Evolutionary conservation across 2,329 filamentous ascomycete species (phyloP).

Genomic region (Cladosporium sp.): DNA sequence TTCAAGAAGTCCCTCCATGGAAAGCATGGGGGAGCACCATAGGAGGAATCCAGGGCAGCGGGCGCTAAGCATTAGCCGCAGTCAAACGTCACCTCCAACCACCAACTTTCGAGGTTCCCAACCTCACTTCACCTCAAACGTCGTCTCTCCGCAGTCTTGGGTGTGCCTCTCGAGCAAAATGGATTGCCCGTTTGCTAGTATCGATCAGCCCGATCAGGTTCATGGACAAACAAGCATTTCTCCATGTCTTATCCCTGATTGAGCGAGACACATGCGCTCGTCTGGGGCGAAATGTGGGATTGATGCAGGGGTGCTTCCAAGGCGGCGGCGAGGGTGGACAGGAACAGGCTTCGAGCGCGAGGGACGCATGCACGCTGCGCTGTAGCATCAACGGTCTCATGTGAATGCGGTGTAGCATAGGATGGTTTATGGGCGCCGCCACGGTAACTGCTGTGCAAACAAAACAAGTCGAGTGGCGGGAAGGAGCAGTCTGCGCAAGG

Average conservation of each 20-base stretch:
- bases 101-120: conserved; percentile 6
- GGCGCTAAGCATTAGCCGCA: conserved; percentile 10
- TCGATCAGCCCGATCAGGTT: neutral
- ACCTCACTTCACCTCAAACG: conserved; percentile 4
- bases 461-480: conserved; percentile 12
- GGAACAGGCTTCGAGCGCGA: conserved; percentile 2
- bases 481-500: neutral
- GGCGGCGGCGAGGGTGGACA: neutral
- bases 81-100: conserved; percentile 10
- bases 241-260: conserved; percentile 11
- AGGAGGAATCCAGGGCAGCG: neutral
- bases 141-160: no score
- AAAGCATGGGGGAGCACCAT: no score
- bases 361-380: conserved; percentile 8
- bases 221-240: conserved; percentile 2
- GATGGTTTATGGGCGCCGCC: conserved; percentile 10
- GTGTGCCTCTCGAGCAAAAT: no score
- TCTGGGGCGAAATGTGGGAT: conserved; percentile 1
- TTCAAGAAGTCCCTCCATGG: conserved; percentile 5
- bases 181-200: neutral
- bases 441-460: conserved; percentile 11
- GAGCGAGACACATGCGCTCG: conserved; percentile 3
- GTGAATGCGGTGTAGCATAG: conserved; percentile 1
- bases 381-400: conserved; percentile 5
- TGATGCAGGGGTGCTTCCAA: conserved; percentile 5